Conservation (phyloP, 352 stramenopile species). For the Peronospora destructor region DNA sequence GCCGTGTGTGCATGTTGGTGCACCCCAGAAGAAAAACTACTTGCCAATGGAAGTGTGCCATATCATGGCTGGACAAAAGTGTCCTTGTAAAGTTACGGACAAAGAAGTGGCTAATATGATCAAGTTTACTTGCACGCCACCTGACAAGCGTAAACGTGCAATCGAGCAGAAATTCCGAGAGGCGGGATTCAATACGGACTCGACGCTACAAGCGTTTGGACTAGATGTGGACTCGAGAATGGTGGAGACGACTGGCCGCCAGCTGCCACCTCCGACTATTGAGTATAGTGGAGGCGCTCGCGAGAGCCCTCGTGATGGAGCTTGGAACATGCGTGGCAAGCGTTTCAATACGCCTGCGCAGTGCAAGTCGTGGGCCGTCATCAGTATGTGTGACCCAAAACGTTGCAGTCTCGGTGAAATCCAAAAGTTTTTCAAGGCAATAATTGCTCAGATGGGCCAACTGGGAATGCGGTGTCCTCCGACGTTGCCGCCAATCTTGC, state of each 20-base stretch:
- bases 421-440: slow-evolving; percentile 47
- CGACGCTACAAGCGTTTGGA: slow-evolving; percentile 48
- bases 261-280: slow-evolving; percentile 41
- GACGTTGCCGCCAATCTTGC: slow-evolving; percentile 36
- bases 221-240: slow-evolving; percentile 50
- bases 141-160: slow-evolving; percentile 44
- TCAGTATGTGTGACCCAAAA: slow-evolving; percentile 45
- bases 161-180: slow-evolving; percentile 59
- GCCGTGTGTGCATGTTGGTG: slow-evolving; percentile 75
- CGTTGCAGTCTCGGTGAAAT: slow-evolving; percentile 29
- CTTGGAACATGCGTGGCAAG: slow-evolving; percentile 69
- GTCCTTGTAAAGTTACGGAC: slow-evolving; percentile 68
- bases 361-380: slow-evolving; percentile 43
- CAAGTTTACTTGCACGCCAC: slow-evolving; percentile 47
- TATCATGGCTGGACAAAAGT: slow-evolving; percentile 65
- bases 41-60: slow-evolving; percentile 79
- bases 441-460: slow-evolving; percentile 47
- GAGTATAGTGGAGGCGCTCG: slow-evolving; percentile 38
- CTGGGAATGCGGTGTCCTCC: slow-evolving; percentile 45
- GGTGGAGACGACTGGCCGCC: slow-evolving; percentile 40
- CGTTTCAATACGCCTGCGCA: slow-evolving; percentile 37
- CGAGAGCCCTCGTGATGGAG: slow-evolving; percentile 46
- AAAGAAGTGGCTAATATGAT: slow-evolving; percentile 84
- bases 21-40: slow-evolving; percentile 67
- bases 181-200: slow-evolving; percentile 48